phyloP scores from a whole-genome alignment of 225 moss, liverwort and hornwort genomes.

The Rhytidiadelphus loreus region DNA sequence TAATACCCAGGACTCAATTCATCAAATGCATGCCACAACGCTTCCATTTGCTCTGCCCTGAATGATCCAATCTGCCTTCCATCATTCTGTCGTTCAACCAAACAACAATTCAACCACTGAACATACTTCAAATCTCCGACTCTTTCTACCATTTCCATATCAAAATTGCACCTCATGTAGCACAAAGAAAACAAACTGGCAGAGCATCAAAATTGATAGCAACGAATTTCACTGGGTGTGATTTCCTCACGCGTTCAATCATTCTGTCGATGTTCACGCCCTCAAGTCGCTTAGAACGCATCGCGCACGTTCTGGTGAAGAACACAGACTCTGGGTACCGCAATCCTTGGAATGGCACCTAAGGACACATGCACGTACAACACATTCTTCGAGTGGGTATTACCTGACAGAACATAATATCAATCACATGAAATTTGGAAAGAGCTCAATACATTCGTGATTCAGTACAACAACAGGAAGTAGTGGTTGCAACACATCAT shows the following conservation, averaged over 20 bases:
- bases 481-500: too few relatives aligned
- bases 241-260: conserved; percentile 13
- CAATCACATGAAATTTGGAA: background rate
- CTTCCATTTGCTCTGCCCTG: conserved; percentile 45
- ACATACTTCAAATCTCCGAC: background rate
- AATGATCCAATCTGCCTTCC: conserved; percentile 23
- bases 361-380: background rate
- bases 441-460: background rate
- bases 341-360: conserved; percentile 44
- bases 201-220: background rate
- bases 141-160: background rate
- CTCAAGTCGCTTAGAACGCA: conserved; percentile 35
- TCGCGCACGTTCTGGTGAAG: conserved; percentile 19
- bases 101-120: background rate
- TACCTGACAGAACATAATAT: background rate
- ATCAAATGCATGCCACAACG: conserved; percentile 41
- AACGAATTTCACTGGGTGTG: background rate
- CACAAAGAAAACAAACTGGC: background rate
- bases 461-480: background rate
- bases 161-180: background rate
- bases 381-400: background rate
- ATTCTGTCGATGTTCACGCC: conserved; percentile 18
- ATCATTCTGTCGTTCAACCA: conserved; percentile 9
- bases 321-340: conserved; percentile 21
- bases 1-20: conserved; percentile 27